Percentiles rank a stretch among this genome's conserved stretches.
Conservation (phyloP, 352 stramenopile species). For the Thraustochytrium sp. region DNA sequence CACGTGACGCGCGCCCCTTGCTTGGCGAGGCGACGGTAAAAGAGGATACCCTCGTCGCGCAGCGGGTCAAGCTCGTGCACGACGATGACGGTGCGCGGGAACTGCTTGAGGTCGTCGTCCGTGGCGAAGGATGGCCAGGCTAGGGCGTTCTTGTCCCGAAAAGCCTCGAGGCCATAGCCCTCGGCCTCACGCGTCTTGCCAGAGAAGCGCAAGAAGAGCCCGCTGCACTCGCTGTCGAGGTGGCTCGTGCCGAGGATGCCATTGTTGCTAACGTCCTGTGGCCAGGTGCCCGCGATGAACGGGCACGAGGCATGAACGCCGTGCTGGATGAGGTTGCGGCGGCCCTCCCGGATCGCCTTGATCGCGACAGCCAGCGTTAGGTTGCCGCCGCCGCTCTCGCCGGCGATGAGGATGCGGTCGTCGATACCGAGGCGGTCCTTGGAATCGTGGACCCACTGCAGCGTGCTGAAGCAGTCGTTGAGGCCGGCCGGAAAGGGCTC, state of each 20-base stretch:
- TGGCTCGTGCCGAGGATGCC: not conserved
- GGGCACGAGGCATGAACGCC: not conserved
- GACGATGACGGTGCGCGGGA: not conserved
- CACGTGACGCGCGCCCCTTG: constrained; percentile 12
- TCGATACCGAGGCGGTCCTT: not conserved
- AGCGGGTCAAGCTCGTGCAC: constrained; percentile 34
- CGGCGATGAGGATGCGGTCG: constrained; percentile 2
- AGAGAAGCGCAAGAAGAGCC: not conserved
- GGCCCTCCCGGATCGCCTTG: not conserved
- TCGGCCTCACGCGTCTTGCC: not conserved
- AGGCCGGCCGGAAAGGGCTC: constrained; percentile 15
- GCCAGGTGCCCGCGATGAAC: not conserved
- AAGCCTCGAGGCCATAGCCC: not conserved
- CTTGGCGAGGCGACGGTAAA: constrained; percentile 18
- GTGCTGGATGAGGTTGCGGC: not conserved
- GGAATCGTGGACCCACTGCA: constrained; percentile 22
- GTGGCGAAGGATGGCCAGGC: constrained; percentile 6
- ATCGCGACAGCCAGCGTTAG: not conserved
- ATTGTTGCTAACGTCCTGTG: not conserved
- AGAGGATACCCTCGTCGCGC: constrained; percentile 27
- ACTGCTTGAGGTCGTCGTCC: not conserved
- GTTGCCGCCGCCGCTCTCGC: not conserved
- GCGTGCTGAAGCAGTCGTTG: constrained; percentile 15
- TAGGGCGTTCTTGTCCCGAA: not conserved
- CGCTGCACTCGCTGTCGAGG: not conserved